These are phyloP conservation scores for Akanthomyces muscarius DNA, from an alignment of 2,329 filamentous ascomycete genomes.

Conservation along the genomic window DNA sequence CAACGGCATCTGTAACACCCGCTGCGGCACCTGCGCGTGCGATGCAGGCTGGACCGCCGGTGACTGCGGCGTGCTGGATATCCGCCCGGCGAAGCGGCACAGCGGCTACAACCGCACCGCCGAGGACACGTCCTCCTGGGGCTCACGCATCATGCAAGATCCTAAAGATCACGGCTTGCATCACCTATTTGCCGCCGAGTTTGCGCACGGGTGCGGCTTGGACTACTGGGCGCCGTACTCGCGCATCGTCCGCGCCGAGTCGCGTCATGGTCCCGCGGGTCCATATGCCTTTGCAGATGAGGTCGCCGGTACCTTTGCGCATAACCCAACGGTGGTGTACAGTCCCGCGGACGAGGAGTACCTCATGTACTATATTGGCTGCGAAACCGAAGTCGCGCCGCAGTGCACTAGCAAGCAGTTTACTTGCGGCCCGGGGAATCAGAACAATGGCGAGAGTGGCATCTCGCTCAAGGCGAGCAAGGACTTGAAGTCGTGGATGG, in stretches of 20 bases:
- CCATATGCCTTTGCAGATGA: constrained; percentile 40
- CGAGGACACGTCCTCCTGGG: constrained; percentile 44
- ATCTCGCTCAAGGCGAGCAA: constrained; percentile 27
- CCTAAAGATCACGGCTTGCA: constrained; percentile 34
- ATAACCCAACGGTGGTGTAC: constrained; percentile 44
- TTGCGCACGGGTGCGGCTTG: constrained; percentile 42
- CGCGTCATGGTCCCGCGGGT: constrained; percentile 38
- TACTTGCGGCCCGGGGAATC: constrained; percentile 22
- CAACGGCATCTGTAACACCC: constrained; percentile 26
- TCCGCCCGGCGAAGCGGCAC: constrained; percentile 36
- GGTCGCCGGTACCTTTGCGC: constrained; percentile 40
- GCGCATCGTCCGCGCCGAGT: constrained; percentile 43
- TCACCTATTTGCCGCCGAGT: constrained; percentile 44
- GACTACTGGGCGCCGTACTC: constrained; percentile 45
- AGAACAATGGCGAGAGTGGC: constrained; percentile 23
- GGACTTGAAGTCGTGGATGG: constrained; percentile 21
- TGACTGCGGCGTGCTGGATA: constrained; percentile 43
- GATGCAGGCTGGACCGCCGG: constrained; percentile 42
- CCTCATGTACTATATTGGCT: constrained; percentile 43
- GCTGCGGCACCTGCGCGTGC: constrained; percentile 22
- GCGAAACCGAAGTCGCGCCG: constrained; percentile 15
- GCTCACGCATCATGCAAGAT: constrained; percentile 43
- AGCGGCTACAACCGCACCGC: constrained; percentile 45
- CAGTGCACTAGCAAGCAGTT: constrained; percentile 19
- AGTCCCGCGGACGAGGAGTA: constrained; percentile 41